Evolutionary conservation across 768 basidiomycete genomes (phyloP), one percentile per base, ranked within the genome.

Genomic region (Tylopilus subfusipes): DNA sequence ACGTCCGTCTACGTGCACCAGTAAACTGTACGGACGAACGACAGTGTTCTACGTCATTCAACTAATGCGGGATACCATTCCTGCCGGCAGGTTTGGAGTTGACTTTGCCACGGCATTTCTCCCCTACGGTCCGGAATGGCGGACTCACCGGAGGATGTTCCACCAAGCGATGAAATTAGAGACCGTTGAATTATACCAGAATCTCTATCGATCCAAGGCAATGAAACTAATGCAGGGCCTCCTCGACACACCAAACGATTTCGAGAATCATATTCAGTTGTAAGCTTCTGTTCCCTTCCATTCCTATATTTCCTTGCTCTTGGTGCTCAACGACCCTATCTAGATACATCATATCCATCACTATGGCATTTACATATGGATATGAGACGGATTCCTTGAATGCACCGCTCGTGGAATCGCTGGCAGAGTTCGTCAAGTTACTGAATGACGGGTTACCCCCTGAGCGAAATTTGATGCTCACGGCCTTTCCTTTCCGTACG

Each of bases 311-410:
- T 6, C 4, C 21, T n/a, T 14, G 19, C 25, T 13, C 19, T n/a
- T 31, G 13, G 36, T 27, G 31, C 38, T 49, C 21, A 13, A 21
- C 12, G 50, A 56, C 19, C 14, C 38, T 34, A 7, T 30, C 3
- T 19, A 71, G 69, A 31, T 69, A 70, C 19, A 63, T 71, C 34
- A 50, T 67, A 33, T 71, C 69, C 21, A 65, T 71, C 33, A 71
- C 68, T 2, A 71, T 68, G 69, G 52, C 55, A 4, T 56, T 61
- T 42, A 71, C 69, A 2, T 71, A 68, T 42, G 67, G 67, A 33
- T 69, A 68, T 12, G 60, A 71, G 46, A 57, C 38, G 16, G 45
- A 60, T 40, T 68, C 67, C 5, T 44, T 68, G 56, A 57, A 71
- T 10, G 63, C 56, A 8, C 68, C 65, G 2, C 52, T 69, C 16